phyloP scores from a whole-genome alignment of 83 land plant genomes.

The Diphasiastrum complanatum region DNA sequence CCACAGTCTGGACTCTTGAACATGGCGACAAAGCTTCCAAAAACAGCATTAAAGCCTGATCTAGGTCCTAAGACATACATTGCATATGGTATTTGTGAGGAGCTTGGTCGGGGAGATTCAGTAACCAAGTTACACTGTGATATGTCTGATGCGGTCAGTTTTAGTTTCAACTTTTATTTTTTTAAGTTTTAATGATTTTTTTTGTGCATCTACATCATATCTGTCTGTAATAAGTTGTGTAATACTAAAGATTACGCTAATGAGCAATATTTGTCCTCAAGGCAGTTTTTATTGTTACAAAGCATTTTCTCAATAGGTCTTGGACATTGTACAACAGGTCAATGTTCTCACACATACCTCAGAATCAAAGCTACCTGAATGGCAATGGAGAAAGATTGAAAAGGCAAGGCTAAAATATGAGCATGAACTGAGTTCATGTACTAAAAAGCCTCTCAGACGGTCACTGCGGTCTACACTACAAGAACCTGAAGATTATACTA shows the following conservation, averaged over 20 bases:
- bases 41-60: slow-evolving; percentile 51
- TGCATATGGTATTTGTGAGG: slow-evolving; percentile 67
- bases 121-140: slow-evolving; percentile 82
- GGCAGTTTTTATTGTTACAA: not conserved
- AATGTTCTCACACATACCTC: slow-evolving; percentile 25
- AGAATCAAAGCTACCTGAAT: slow-evolving; percentile 11
- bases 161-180: not conserved
- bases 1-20: slow-evolving; percentile 65
- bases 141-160: slow-evolving; percentile 78
- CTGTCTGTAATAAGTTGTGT: not conserved
- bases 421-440: not conserved
- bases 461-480: too few species aligned
- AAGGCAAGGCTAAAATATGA: not conserved
- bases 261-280: not conserved
- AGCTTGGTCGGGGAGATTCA: slow-evolving; percentile 65
- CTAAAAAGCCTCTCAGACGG: not conserved
- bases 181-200: not conserved
- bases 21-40: slow-evolving; percentile 60
- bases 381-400: not conserved
- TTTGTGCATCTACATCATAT: not conserved
- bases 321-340: slow-evolving; percentile 17
- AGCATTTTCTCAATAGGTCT: not conserved
- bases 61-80: slow-evolving; percentile 74
- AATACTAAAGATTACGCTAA: not conserved
- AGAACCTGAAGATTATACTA: too few species aligned